Evolutionary conservation across 2,329 filamentous ascomycete genomes (phyloP).

Genomic region (Aureobasidium subglaciale): DNA sequence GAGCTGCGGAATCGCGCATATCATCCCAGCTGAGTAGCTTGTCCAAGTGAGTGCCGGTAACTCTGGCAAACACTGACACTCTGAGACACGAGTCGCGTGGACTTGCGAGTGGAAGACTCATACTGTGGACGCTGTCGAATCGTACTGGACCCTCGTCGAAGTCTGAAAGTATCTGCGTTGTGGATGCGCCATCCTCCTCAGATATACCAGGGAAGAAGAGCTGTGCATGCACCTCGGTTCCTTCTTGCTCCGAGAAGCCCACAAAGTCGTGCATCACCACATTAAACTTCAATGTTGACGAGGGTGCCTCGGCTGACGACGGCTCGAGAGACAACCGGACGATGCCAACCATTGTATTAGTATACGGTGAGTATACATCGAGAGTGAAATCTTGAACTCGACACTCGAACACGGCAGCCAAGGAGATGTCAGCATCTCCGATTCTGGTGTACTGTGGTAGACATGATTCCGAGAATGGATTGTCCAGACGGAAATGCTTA

Average conservation of each 20-base stretch:
- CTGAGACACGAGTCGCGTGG: constrained; percentile 68
- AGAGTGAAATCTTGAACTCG: constrained; percentile 89
- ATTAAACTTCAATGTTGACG: constrained; percentile 93
- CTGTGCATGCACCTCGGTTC: constrained; percentile 90
- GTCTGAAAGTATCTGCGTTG: constrained; percentile 85
- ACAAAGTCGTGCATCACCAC: constrained; percentile 96
- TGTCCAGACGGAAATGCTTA: constrained; percentile 84
- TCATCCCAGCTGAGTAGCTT: constrained; percentile 98
- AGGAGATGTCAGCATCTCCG: constrained; percentile 85
- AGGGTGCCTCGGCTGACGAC: constrained; percentile 84
- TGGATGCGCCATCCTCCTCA: constrained; percentile 78
- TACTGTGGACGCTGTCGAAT: constrained; percentile 97
- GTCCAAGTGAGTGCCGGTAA: constrained; percentile 89
- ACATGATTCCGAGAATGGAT: constrained; percentile 83
- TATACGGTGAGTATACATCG: constrained; percentile 88
- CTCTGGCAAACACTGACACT: constrained; percentile 84
- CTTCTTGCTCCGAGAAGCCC: constrained; percentile 91
- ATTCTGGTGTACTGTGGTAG: constrained; percentile 90
- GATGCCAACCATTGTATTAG: constrained; percentile 81
- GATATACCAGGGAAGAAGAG: constrained; percentile 90
- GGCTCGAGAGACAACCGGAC: constrained; percentile 87
- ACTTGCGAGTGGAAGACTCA: constrained; percentile 81
- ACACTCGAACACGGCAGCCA: constrained; percentile 88
- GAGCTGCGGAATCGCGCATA: constrained; percentile 69
- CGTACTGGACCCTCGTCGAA: constrained; percentile 90